phyloP scores from a whole-genome alignment of 1,284 basidiomycete genomes.

The Earliella scabrosa region DNA sequence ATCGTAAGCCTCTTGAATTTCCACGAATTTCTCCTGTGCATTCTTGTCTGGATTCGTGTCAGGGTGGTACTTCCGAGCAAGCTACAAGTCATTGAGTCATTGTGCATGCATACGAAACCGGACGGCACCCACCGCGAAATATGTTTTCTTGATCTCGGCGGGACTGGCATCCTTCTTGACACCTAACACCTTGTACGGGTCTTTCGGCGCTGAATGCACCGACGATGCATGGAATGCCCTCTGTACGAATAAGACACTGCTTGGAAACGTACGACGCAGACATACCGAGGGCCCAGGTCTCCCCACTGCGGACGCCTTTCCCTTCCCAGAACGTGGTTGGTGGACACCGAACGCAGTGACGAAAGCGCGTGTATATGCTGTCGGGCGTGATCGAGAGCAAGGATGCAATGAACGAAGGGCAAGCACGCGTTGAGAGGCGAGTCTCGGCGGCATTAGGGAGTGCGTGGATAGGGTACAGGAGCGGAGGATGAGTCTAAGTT shows the following conservation, averaged over 20 bases:
- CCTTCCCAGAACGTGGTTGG: slow-evolving; percentile 4
- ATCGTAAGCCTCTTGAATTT: slow-evolving; percentile 98
- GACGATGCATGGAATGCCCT: slow-evolving; percentile 78
- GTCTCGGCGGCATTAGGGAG: slow-evolving; percentile 45
- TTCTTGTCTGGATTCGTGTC: slow-evolving; percentile 95
- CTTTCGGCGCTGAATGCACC: slow-evolving; percentile 66
- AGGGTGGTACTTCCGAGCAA: slow-evolving; percentile 98
- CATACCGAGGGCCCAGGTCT: slow-evolving; percentile 17
- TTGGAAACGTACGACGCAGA: not conserved
- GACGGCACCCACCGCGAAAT: slow-evolving; percentile 78
- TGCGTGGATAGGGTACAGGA: slow-evolving; percentile 14
- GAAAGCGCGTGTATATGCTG: slow-evolving; percentile 43
- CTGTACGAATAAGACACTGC: slow-evolving; percentile 40
- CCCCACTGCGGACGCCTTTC: slow-evolving; percentile 5
- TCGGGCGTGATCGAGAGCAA: slow-evolving; percentile 46
- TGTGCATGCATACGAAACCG: not conserved
- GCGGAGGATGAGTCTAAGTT: slow-evolving; percentile 2
- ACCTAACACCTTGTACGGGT: slow-evolving; percentile 92
- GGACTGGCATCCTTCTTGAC: slow-evolving; percentile 84
- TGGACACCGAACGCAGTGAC: slow-evolving; percentile 33
- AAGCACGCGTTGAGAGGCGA: slow-evolving; percentile 54
- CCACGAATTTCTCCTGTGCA: slow-evolving; percentile 93
- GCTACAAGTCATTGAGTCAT: slow-evolving; percentile 47
- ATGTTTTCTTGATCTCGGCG: slow-evolving; percentile 95
- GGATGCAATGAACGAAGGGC: slow-evolving; percentile 63